Base-by-base conservation (phyloP, 169 alveolate genomes). In the Eimeria praecox region DNA sequence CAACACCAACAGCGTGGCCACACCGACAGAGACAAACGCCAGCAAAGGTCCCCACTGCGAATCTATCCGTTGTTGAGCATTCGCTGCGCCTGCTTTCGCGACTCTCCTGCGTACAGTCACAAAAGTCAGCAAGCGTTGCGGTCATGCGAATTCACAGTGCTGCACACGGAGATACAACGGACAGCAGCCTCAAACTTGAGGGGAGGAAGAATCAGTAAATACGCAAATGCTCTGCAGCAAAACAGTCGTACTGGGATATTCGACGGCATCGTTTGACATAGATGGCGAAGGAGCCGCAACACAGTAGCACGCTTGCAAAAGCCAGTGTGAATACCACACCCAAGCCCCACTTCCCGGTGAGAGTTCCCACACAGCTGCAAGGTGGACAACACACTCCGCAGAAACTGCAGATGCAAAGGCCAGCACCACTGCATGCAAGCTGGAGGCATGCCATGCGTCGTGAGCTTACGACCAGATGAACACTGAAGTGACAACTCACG, bases 191-290 rank as follows among this genome's bases (percentile, higher is more conserved):
- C 54, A 38, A 35, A 20, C 20, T 73, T 35, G 14, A 38, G n/a
- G 83, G 8, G 0, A 33, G 20, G 52, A 4, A 38, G 52, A n/a
- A 38, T 14, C 83, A 73, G 82, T 3, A 38, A 38, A 73, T 2
- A 35, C 5, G 54, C 54, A 16, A 38, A 73, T 16, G 54, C 33
- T 35, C 40, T 73, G 33, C 5, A 38, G 33, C 80, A 12, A 35
- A 35, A 38, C 18, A 38, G 56, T 9, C 94, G 38, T 64, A 87
- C 94, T 64, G 80, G 62, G 94, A 87, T 33, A 87, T 87, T 59
- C 94, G 94, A 35, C 30, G 78, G 94, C 94, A 87, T 30, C 94
- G 94, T 9, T 64, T 87, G 64, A 52, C 83, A 69, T 87, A 87
- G 38, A 87, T 87, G 69, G 64, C 64, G 83, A 64, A 87, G 66